Base-by-base conservation (phyloP, 2,329 filamentous ascomycete genomes). In the Phoma sp. region DNA sequence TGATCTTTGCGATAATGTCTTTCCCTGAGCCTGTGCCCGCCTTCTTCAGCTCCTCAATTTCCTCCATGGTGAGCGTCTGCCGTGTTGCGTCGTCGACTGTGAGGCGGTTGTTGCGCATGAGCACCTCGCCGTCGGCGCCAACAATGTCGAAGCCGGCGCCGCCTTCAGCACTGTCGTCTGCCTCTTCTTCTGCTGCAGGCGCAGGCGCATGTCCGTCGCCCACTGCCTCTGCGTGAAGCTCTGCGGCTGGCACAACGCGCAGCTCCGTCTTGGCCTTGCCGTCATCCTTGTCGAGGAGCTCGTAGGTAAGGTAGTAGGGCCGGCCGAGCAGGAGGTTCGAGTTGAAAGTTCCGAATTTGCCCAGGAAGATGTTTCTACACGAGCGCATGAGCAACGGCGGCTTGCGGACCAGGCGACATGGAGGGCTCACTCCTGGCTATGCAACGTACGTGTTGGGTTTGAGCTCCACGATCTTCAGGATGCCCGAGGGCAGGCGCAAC, bases 281-380 rank as follows among this genome's bases (percentile, higher is more conserved):
- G 35, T 76, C 69, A 4, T 87, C 82, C 24, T 81, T 86, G 67
- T 96, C 92, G 60, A 89, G 84, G 2, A 98, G 82, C 74, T 98
- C 94, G 77, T 92, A 99, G 0, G 93, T 98, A 57, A 96, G 81
- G 78, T 96, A 86, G 73, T 91, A 96, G 0, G 95, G 95, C 7
- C 95, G 88, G n/a, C 92, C 89, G 60, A 99, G 85, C 40, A 99
- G 86, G 29, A 95, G 84, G 72, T 98, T 97, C 47, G 91, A 87
- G 15, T 91, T 89, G 72, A 99, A 97, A 2, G 87, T 86, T 61
- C 95, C 95, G 74, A 95, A 96, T 84, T 97, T 98, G 51, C 92
- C 92, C 31, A 98, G 82, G 1, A 91, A 92, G 62, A 98, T 89
- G 39, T 86, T 91, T 36, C 93, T 97, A 64, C 66, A 12, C 6